phyloP scores from a whole-genome alignment of 2,329 filamentous ascomycete genomes.

The Chaetoscypha palmicola region DNA sequence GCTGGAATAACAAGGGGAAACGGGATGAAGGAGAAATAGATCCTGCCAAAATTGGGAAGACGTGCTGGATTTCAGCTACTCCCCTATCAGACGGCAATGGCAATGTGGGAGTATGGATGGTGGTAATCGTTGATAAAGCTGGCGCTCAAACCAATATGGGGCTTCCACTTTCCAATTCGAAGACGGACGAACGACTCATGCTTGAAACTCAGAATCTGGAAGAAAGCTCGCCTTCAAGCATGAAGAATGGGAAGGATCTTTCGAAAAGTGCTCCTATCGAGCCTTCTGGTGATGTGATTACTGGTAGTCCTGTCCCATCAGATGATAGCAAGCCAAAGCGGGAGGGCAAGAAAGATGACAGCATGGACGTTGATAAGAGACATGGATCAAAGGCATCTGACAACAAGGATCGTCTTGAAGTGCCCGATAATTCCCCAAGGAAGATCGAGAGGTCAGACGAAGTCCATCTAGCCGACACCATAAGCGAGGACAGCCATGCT shows the following conservation, averaged over 20 bases:
- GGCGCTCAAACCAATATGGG: not conserved
- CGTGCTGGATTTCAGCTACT: slow-evolving; percentile 12
- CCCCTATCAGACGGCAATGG: slow-evolving; percentile 9
- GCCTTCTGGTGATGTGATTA: not conserved
- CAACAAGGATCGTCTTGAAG: not conserved
- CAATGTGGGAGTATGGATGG: slow-evolving; percentile 13
- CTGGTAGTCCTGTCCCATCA: not conserved
- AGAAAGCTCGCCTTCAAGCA: not conserved
- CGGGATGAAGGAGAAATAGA: slow-evolving; percentile 1
- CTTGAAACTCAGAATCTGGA: not conserved
- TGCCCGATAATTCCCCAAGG: not conserved
- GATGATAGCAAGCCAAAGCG: not conserved
- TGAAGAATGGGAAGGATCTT: not conserved
- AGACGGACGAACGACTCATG: not conserved
- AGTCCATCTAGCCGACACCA: not conserved
- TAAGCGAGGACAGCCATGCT: not conserved
- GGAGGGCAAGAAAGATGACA: not conserved
- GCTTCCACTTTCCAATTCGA: not conserved
- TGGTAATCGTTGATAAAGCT: slow-evolving; percentile 11
- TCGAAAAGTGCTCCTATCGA: not conserved
- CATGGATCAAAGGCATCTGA: not conserved
- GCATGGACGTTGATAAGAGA: not conserved
- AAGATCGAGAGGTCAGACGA: not conserved
- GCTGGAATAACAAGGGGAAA: slow-evolving; percentile 7
- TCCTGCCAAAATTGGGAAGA: not conserved